Evolutionary conservation across 352 stramenopile species (phyloP).

Genomic region (Poterioochromonas sp.): DNA sequence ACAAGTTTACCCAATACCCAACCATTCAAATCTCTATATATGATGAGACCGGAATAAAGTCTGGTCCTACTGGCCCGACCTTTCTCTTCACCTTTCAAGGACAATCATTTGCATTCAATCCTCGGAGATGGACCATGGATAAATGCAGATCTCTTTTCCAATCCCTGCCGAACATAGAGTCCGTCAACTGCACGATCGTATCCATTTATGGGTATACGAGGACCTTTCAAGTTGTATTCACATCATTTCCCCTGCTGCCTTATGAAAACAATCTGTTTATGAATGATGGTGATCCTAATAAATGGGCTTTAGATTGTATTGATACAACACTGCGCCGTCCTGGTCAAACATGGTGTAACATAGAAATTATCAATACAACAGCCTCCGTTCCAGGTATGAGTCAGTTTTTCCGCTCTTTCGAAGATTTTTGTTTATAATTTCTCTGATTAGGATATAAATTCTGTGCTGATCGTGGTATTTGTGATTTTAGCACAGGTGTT

Average conservation of each 20-base stretch:
- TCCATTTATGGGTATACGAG: constrained; percentile 13
- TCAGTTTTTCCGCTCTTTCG: too few species aligned
- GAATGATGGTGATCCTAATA: constrained; percentile 63
- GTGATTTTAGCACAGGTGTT: constrained; percentile 44
- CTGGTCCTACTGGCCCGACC: constrained; percentile 30
- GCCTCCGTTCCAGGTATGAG: neutral
- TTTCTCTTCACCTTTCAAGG: constrained; percentile 45
- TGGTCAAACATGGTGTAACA: constrained; percentile 23
- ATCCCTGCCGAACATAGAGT: constrained; percentile 41
- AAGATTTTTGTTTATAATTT: too few species aligned
- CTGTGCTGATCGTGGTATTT: constrained; percentile 46
- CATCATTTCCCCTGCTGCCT: constrained; percentile 52
- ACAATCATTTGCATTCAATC: constrained; percentile 13
- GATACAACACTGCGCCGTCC: constrained; percentile 40
- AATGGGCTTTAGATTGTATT: constrained; percentile 47
- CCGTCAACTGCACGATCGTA: constrained; percentile 34
- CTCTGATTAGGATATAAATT: constrained; percentile 45
- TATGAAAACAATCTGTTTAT: constrained; percentile 67
- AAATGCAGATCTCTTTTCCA: constrained; percentile 39
- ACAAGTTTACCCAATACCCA: constrained; percentile 54
- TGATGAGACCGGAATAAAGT: constrained; percentile 39
- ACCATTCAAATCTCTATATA: constrained; percentile 54
- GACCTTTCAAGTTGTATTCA: constrained; percentile 60
- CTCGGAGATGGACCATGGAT: neutral
- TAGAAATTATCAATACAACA: neutral